A percentile compares a stretch with the other conserved stretches of the same genome.
phyloP scores from a whole-genome alignment of 257 asterid genomes.

The Capsicum pubescens region DNA sequence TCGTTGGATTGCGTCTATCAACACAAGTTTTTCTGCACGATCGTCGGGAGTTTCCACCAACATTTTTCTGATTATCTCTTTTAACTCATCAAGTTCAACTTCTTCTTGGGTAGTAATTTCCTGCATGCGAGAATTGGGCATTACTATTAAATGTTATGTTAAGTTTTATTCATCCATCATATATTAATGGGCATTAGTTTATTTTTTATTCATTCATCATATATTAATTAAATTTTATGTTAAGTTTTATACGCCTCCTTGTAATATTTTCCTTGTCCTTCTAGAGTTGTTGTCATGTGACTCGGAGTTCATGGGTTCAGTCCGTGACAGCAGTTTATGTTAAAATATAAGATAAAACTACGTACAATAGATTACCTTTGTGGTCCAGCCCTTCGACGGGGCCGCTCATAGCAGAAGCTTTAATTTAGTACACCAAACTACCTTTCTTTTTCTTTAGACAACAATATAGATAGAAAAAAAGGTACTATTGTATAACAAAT shows the following conservation, averaged over 20 bases:
- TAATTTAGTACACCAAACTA: no score
- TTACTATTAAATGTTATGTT: neutral
- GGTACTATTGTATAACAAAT: neutral
- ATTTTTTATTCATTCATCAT: no score
- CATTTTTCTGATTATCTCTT: neutral
- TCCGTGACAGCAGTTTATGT: no score
- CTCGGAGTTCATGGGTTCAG: no score
- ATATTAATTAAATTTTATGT: neutral
- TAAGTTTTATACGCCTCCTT: neutral
- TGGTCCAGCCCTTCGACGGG: no score
- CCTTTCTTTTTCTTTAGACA: no score
- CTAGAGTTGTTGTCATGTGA: no score
- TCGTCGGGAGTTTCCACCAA: neutral
- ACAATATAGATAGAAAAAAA: neutral
- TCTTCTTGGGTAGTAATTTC: neutral
- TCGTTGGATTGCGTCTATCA: slow-evolving; percentile 35
- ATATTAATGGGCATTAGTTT: no score
- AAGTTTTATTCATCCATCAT: neutral
- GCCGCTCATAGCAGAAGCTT: no score
- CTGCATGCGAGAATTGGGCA: neutral
- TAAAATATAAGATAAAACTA: no score
- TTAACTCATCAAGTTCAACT: neutral
- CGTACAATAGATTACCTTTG: no score
- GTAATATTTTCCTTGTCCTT: no score
- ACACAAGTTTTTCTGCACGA: neutral